These are phyloP conservation scores for Guillardia theta DNA, from an alignment of 78 protist species.

Conservation along the genomic window DNA sequence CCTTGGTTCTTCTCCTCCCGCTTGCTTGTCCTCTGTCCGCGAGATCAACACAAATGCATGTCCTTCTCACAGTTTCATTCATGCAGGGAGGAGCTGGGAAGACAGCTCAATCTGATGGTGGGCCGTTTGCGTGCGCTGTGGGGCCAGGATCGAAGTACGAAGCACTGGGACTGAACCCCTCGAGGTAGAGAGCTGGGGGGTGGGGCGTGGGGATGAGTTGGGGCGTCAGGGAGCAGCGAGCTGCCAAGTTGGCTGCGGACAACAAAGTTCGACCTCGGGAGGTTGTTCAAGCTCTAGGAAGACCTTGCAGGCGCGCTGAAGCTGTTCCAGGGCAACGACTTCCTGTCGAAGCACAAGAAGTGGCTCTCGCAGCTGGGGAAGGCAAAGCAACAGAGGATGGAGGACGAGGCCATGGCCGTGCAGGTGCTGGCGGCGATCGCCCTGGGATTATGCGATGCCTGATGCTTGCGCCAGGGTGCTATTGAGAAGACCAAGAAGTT, in stretches of 20 bases:
- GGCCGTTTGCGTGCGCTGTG: neutral
- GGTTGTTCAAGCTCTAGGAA: too few species aligned
- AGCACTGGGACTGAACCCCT: neutral
- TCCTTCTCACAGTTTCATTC: too few species aligned
- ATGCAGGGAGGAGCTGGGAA: neutral
- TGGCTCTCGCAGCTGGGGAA: slow-evolving; percentile 8
- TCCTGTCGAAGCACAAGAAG: slow-evolving; percentile 34
- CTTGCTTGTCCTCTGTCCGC: neutral
- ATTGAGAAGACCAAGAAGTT: neutral
- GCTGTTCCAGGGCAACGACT: neutral
- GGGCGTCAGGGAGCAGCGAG: neutral
- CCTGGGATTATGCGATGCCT: neutral
- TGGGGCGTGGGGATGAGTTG: too few species aligned
- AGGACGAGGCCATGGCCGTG: neutral
- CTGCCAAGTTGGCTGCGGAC: neutral
- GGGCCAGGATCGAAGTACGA: neutral
- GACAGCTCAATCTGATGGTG: neutral
- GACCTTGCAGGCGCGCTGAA: neutral
- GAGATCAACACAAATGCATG: too few species aligned
- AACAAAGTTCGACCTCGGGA: neutral
- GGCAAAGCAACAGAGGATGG: neutral
- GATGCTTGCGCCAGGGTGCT: neutral
- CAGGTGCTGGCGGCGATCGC: neutral
- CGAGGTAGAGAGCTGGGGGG: too few species aligned
- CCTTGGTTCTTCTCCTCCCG: neutral